Conservation (phyloP, 1,284 basidiomycete genomes). For the Afroboletus lepidellus region DNA sequence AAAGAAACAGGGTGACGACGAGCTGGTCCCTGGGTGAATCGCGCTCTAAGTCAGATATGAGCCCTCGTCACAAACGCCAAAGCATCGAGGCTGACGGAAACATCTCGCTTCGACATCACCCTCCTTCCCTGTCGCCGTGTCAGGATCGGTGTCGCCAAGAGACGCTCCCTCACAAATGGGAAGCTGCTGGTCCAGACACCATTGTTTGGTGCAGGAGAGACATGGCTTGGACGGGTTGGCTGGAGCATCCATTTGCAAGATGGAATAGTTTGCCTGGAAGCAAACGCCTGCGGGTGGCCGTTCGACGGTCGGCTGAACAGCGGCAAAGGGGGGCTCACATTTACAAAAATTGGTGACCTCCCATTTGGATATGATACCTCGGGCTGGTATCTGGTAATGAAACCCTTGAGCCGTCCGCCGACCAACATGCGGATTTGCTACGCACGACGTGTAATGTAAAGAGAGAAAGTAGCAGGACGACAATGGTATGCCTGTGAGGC, state of each 20-base stretch:
- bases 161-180: slow-evolving; percentile 83
- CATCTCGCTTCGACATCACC: slow-evolving; percentile 94
- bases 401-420: slow-evolving; percentile 12
- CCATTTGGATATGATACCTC: slow-evolving; percentile 65
- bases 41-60: slow-evolving; percentile 49
- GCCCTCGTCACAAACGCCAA: slow-evolving; percentile 29
- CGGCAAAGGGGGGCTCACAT: slow-evolving; percentile 46
- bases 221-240: slow-evolving; percentile 88
- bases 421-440: slow-evolving; percentile 13
- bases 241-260: slow-evolving; percentile 78
- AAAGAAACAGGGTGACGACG: slow-evolving; percentile 85
- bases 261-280: slow-evolving; percentile 84
- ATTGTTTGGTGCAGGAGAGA: slow-evolving; percentile 89
- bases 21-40: slow-evolving; percentile 91
- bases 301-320: slow-evolving; percentile 6
- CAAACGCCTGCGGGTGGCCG: slow-evolving; percentile 70
- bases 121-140: slow-evolving; percentile 93
- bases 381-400: slow-evolving; percentile 41
- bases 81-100: slow-evolving; percentile 72
- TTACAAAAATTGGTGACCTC: slow-evolving; percentile 83
- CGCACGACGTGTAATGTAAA: slow-evolving; percentile 26
- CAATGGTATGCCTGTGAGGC: slow-evolving; percentile 12
- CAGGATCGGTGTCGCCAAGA: slow-evolving; percentile 83
- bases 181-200: slow-evolving; percentile 92
- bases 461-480: slow-evolving; percentile 21